Evolutionary conservation across 1,284 basidiomycete genomes (phyloP).

Genomic region (Ustilago hordei): DNA sequence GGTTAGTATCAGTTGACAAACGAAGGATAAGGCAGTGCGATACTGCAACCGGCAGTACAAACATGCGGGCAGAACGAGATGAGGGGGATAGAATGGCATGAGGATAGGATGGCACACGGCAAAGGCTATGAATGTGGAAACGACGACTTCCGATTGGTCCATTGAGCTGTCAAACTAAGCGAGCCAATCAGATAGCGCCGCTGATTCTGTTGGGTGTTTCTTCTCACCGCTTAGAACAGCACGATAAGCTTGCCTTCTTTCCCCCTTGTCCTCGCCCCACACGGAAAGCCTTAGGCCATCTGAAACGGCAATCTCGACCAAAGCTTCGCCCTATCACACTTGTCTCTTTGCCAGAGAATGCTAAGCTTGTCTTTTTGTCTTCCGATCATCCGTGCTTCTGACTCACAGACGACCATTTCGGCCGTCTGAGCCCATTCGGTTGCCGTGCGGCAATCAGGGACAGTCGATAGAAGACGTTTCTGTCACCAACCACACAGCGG

Average conservation of each 20-base stretch:
- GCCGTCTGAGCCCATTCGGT: no score
- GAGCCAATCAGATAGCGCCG: constrained; percentile 30
- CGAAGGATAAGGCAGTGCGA: background rate
- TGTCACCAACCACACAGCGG: background rate
- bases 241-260: constrained; percentile 5
- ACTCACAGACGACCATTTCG: background rate
- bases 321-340: background rate
- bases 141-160: no score
- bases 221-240: constrained; percentile 15
- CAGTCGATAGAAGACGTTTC: background rate
- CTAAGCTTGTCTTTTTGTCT: background rate
- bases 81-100: no score
- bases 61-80: background rate
- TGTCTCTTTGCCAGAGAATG: background rate
- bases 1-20: background rate
- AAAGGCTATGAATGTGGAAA: background rate
- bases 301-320: background rate
- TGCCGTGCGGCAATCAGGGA: no score
- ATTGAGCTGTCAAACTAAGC: constrained; percentile 7
- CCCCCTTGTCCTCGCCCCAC: background rate
- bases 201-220: background rate
- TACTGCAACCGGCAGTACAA: background rate
- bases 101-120: no score
- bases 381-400: background rate
- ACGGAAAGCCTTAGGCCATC: no score